Base-by-base conservation (phyloP, 768 basidiomycete genomes). In the Psilocybe subaeruginosa region DNA sequence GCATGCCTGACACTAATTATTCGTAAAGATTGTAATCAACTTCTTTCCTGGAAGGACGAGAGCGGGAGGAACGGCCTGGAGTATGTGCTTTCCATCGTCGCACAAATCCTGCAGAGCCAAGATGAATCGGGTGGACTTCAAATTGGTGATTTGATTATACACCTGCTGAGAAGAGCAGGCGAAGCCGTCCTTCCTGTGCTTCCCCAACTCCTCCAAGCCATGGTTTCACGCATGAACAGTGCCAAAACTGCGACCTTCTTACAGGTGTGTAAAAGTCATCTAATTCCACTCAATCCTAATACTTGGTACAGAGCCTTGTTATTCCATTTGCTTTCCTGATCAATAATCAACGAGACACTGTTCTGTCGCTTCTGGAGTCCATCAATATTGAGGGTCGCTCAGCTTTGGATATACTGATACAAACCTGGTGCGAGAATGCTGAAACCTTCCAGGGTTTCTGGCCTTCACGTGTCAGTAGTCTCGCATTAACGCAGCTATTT, bases 381-480 rank as follows among this genome's bases (percentile, higher is more conserved):
- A 88, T 85, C 64, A 77, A 74, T 11, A 78, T 89, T 8, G 77
- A 84, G 48, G 86, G 82, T 19, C 82, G 86, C 30, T 81, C 83
- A 0, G 93, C 85, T 0, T 82, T 98, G n/a, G 89, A 95, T 62
- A 83, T 98, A 50, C 80, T 99, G n/a, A 82, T 99, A 29, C 85
- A 89, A 58, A 89, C 92, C 0, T 98, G 96, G 97, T 93, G 92
- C 69, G 97, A 99, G 72, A 96, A 95, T 68, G 89, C 90, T 11
- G 92, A 94, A 73, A 93, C 90, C 4, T 92, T 99, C 82, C 93
- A 95, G 70, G 96, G 97, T 31, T 94, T 90, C 74, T 99, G 97
- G 96, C 89, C 93, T 8, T 86, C 88, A 3, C 86, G 93, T 33
- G 83, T 97, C 68, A 95, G 93, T 73, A 89, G 86, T 41, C 77